These are phyloP conservation scores for Annulohypoxylon truncatum DNA, from an alignment of 2,329 filamentous ascomycete species.

Conservation along the genomic window DNA sequence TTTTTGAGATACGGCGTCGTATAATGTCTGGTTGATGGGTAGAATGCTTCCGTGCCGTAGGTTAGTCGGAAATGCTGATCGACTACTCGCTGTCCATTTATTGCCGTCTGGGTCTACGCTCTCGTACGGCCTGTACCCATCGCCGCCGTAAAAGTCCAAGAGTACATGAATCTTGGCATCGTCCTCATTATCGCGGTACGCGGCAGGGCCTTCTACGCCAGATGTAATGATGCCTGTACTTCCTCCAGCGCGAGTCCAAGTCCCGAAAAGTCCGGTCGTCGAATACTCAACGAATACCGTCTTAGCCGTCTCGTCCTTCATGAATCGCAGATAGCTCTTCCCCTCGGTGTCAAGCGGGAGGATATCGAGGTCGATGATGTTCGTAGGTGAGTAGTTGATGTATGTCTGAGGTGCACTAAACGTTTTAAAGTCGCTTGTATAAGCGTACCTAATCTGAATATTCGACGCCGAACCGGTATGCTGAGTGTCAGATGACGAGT, in stretches of 20 bases:
- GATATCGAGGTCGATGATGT: slow-evolving; percentile 69
- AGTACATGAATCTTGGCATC: slow-evolving; percentile 58
- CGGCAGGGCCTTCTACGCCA: slow-evolving; percentile 59
- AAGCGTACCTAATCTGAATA: slow-evolving; percentile 63
- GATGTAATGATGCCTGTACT: slow-evolving; percentile 55
- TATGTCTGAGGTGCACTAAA: slow-evolving; percentile 63
- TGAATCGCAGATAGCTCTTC: slow-evolving; percentile 62
- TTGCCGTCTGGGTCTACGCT: slow-evolving; percentile 58
- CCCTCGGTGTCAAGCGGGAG: slow-evolving; percentile 56
- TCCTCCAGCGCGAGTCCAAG: slow-evolving; percentile 62
- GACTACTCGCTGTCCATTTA: slow-evolving; percentile 58
- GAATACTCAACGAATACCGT: slow-evolving; percentile 64
- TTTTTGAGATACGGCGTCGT: slow-evolving; percentile 54
- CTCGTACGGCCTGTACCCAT: slow-evolving; percentile 64
- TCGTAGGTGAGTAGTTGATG: slow-evolving; percentile 59
- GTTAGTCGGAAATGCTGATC: slow-evolving; percentile 57
- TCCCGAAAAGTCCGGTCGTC: slow-evolving; percentile 61
- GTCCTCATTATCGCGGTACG: slow-evolving; percentile 57
- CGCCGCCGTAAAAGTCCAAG: slow-evolving; percentile 60
- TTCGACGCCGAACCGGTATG: slow-evolving; percentile 61
- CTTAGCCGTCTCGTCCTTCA: slow-evolving; percentile 66
- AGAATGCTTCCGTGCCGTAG: slow-evolving; percentile 65
- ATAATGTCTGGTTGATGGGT: slow-evolving; percentile 57
- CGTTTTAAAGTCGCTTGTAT: slow-evolving; percentile 66
- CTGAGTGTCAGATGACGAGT: slow-evolving; percentile 57